Conservation (phyloP, 139 green algal genomes). For the Choricystis sp. region DNA sequence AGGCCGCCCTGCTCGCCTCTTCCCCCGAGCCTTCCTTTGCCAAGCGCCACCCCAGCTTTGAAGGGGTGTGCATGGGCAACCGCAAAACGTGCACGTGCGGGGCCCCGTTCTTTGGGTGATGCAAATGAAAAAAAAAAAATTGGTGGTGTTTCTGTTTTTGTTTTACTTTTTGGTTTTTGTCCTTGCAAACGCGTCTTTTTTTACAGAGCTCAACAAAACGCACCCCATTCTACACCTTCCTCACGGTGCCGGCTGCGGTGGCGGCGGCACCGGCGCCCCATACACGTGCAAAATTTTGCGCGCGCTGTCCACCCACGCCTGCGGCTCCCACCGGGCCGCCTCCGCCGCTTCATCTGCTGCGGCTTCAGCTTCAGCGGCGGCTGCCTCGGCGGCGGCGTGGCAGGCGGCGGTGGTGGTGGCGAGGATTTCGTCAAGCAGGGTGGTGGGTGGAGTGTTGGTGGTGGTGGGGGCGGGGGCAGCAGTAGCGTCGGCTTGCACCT, state of each 20-base stretch:
- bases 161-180: neutral
- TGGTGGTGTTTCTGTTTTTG: neutral
- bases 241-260: too few relatives aligned
- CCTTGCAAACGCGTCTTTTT: too few relatives aligned
- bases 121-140: slow-evolving; percentile 6
- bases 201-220: too few relatives aligned
- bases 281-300: too few relatives aligned
- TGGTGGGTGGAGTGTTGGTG: too few relatives aligned
- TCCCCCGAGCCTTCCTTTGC: slow-evolving; percentile 51
- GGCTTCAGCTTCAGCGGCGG: neutral
- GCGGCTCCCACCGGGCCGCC: neutral
- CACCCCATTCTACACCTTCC: too few relatives aligned
- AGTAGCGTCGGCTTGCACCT: too few relatives aligned
- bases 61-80: slow-evolving; percentile 89
- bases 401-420: neutral
- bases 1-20: slow-evolving; percentile 38
- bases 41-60: slow-evolving; percentile 46
- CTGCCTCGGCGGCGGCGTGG: neutral
- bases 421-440: neutral
- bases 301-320: neutral
- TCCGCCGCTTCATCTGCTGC: neutral
- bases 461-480: too few relatives aligned
- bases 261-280: too few relatives aligned
- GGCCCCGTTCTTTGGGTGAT: slow-evolving; percentile 58
- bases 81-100: slow-evolving; percentile 64